These are phyloP conservation scores for Acacia pycnantha DNA, from an alignment of 331 rosid species.

Conservation along the genomic window DNA sequence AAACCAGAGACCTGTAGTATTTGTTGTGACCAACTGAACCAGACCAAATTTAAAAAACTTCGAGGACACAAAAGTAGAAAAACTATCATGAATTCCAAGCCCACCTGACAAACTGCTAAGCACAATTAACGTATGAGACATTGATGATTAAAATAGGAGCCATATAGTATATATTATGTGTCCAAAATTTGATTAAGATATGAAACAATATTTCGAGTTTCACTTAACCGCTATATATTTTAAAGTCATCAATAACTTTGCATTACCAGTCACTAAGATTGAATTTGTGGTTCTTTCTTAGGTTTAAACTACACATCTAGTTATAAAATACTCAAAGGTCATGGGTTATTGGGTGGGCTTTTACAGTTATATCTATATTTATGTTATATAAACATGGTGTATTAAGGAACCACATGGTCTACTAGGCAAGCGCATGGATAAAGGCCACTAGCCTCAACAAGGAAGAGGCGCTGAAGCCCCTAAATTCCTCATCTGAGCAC, in stretches of 20 bases:
- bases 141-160: no score
- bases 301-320: background rate
- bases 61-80: background rate
- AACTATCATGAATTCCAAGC: background rate
- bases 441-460: background rate
- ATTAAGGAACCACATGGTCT: background rate
- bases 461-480: background rate
- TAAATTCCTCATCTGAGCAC: background rate
- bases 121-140: no score
- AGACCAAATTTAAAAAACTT: background rate
- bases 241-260: background rate
- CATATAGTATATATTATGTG: no score
- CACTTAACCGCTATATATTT: background rate
- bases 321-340: background rate
- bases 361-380: background rate
- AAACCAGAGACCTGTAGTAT: no score
- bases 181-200: no score
- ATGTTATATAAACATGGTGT: background rate
- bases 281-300: background rate
- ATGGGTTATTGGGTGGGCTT: background rate
- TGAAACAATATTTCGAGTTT: no score
- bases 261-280: background rate
- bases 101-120: background rate
- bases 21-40: background rate
- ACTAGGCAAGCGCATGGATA: background rate